These are phyloP conservation scores for Ceratobasidium sp. DNA, from an alignment of 1,284 basidiomycete species.

Conservation along the genomic window DNA sequence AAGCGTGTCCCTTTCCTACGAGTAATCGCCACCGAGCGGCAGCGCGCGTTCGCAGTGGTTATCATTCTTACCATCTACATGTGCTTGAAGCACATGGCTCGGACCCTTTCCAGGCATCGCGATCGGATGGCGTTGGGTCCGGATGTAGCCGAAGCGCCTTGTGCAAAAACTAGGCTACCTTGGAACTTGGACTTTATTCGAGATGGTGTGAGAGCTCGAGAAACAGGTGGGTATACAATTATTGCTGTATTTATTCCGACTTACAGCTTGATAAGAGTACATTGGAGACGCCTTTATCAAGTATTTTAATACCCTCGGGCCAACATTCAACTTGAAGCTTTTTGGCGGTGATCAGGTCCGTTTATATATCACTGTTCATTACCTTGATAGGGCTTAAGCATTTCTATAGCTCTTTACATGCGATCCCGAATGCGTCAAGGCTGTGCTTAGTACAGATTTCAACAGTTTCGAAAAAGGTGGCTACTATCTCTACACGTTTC, in stretches of 20 bases:
- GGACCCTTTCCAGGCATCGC: background rate
- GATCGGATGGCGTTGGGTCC: constrained; percentile 21
- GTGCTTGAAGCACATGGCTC: background rate
- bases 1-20: background rate
- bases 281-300: constrained; percentile 71
- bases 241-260: background rate
- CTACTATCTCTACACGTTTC: constrained; percentile 33
- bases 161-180: constrained; percentile 14
- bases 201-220: constrained; percentile 17
- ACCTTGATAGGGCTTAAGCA: background rate
- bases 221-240: constrained; percentile 13
- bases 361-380: constrained; percentile 37
- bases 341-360: constrained; percentile 75
- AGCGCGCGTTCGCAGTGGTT: background rate
- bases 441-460: constrained; percentile 75
- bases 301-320: constrained; percentile 75
- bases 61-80: constrained; percentile 1
- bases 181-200: constrained; percentile 39
- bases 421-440: constrained; percentile 73
- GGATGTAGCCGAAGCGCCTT: constrained; percentile 31
- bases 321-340: constrained; percentile 73
- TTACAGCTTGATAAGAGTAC: constrained; percentile 60
- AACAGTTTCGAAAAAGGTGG: constrained; percentile 73
- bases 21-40: background rate
- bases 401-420: constrained; percentile 58